A percentile compares a stretch with the other conserved stretches of the same genome.
Conservation (phyloP, 345 rosid genomes). For the Eucalyptus coolabah region DNA sequence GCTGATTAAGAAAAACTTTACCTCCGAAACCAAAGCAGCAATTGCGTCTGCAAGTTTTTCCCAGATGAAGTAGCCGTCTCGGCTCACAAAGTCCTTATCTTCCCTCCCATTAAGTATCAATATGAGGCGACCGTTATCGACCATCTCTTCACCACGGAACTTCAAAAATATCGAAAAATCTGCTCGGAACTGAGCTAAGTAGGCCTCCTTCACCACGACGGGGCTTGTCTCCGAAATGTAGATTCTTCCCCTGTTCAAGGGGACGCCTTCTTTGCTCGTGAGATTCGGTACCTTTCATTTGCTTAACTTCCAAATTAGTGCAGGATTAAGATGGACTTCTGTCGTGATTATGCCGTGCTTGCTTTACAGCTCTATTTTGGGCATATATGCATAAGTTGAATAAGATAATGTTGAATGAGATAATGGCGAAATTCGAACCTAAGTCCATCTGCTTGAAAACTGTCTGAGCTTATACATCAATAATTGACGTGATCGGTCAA, state of each 20-base stretch:
- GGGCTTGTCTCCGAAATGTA: background rate
- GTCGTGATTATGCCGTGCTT: background rate
- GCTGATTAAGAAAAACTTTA: too few relatives aligned
- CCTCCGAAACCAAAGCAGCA: too few relatives aligned
- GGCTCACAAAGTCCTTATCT: background rate
- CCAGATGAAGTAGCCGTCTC: too few relatives aligned
- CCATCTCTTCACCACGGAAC: background rate
- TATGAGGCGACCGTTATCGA: background rate
- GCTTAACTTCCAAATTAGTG: background rate
- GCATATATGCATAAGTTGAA: background rate
- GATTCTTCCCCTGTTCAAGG: background rate
- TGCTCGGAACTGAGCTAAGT: background rate
- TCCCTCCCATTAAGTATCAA: background rate
- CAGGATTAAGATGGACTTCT: background rate
- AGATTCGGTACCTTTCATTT: background rate
- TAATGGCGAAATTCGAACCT: background rate
- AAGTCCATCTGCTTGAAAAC: background rate
- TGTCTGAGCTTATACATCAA: background rate
- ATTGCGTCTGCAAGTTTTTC: too few relatives aligned
- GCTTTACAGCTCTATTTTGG: background rate
- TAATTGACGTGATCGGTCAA: background rate
- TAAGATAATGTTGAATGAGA: background rate
- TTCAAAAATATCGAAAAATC: background rate
- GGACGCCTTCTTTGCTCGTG: background rate
- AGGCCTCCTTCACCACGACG: background rate